phyloP scores from a whole-genome alignment of 169 alveolate species.

The Eimeria acervulina region DNA sequence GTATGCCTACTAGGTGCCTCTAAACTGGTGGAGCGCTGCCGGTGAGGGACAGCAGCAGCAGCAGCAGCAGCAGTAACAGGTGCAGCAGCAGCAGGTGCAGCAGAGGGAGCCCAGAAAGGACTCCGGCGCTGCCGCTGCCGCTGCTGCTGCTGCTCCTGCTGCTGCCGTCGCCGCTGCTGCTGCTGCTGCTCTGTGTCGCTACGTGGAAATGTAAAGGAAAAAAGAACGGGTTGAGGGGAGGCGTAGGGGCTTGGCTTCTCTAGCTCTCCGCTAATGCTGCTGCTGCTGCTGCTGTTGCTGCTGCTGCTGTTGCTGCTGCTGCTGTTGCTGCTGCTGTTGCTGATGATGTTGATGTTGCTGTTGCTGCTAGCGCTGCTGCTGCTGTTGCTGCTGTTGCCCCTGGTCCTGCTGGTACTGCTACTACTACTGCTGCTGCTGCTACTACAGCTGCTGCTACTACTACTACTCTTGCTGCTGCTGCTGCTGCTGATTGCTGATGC shows the following conservation, averaged over 20 bases:
- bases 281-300: constrained; percentile 38
- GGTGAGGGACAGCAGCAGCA: background rate
- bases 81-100: constrained; percentile 4
- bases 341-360: background rate
- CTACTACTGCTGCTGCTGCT: too few species aligned
- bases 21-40: constrained; percentile 23
- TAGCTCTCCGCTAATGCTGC: constrained; percentile 3
- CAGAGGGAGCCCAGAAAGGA: constrained; percentile 11
- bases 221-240: background rate
- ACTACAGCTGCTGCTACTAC: constrained; percentile 4
- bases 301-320: constrained; percentile 15
- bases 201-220: background rate
- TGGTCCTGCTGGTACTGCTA: constrained; percentile 28
- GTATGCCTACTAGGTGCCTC: constrained; percentile 14
- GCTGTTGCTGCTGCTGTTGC: background rate
- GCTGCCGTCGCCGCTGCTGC: constrained; percentile 35
- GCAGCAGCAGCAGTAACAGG: constrained; percentile 31
- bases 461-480: background rate
- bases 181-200: background rate
- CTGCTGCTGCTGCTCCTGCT: constrained; percentile 12
- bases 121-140: constrained; percentile 15
- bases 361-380: background rate
- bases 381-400: background rate
- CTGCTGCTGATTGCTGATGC: background rate
- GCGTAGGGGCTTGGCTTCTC: background rate